Base-by-base conservation (phyloP, 2,329 filamentous ascomycete species). In the Aspergillus cejpii region DNA sequence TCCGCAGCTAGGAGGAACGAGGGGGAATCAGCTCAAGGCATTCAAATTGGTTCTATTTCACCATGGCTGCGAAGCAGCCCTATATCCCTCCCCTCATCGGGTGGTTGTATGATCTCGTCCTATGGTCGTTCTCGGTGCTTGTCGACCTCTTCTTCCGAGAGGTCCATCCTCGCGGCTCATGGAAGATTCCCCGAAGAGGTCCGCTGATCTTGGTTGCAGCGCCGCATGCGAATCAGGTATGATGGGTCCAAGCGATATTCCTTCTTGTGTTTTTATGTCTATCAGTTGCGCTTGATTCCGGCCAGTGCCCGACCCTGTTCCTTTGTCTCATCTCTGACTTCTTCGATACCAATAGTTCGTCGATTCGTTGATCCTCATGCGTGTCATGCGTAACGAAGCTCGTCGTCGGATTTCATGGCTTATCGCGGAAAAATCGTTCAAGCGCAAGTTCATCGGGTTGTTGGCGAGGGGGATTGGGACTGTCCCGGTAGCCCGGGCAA, bases 111-210 rank as follows among this genome's bases (percentile, higher is more conserved):
- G 72, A 75, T 57, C 51, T 74, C 20, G 63, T 73, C 37, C 59
- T 76, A 28, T 76, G 74, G 74, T 61, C 64, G 7, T 70, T 76
- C 51, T 75, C 74, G 2, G 65, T 97, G 52, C 76, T 97, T 41
- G 83, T 94, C 54, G 92, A 98, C 68, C 81, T 96, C 55, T 98
- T 98, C 79, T 98, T 98, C 74, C 84, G 92, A 56, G 92, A 98
- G 70, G 88, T 98, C 12, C 90, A 97, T 64, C 92, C 92, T 10
- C 80, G 92, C 53, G 89, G 89, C 55, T 87, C 90, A 51, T 98
- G 92, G 89, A 91, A 90, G 68, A 86, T 98, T 36, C 92, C 92
- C 36, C 82, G 85, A 59, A 79, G 81, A 51, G 92, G 90, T 0
- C 90, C 92, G 1, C 80, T 98, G 51, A 87, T 98, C 48, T 92